Evolutionary conservation across 169 alveolate species (phyloP).

Genomic region (Cryptosporidium meleagridis): DNA sequence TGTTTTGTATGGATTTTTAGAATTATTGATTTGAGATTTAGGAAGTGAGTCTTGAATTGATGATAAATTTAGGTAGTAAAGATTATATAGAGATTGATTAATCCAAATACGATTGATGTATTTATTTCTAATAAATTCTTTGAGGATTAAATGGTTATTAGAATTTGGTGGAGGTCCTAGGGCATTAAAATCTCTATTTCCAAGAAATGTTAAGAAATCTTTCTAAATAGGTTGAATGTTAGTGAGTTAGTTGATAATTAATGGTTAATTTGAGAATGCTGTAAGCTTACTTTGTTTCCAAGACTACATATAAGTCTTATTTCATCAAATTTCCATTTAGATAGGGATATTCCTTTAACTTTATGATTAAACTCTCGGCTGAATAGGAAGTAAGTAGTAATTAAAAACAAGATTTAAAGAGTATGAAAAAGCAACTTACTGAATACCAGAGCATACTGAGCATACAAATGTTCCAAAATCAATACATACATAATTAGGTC

Average conservation of each 20-base stretch:
- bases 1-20: background rate
- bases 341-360: conserved; percentile 81
- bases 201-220: background rate
- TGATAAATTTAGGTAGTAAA: background rate
- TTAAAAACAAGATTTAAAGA: background rate
- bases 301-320: conserved; percentile 76
- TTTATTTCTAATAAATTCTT: conserved; percentile 48
- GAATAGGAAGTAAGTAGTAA: background rate
- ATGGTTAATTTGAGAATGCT: no score
- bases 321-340: conserved; percentile 81
- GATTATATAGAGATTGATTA: background rate
- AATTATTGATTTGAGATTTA: background rate
- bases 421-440: conserved; percentile 38
- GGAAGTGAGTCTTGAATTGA: background rate
- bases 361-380: conserved; percentile 82
- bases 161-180: conserved; percentile 19
- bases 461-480: conserved; percentile 82
- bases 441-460: conserved; percentile 80
- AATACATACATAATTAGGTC: conserved; percentile 81
- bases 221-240: background rate
- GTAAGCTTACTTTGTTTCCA: conserved; percentile 77
- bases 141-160: background rate
- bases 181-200: background rate
- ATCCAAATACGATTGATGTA: conserved; percentile 38
- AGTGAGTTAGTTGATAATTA: background rate